Base-by-base conservation (phyloP, 2,329 filamentous ascomycete genomes). In the Lachnellula cervina region DNA sequence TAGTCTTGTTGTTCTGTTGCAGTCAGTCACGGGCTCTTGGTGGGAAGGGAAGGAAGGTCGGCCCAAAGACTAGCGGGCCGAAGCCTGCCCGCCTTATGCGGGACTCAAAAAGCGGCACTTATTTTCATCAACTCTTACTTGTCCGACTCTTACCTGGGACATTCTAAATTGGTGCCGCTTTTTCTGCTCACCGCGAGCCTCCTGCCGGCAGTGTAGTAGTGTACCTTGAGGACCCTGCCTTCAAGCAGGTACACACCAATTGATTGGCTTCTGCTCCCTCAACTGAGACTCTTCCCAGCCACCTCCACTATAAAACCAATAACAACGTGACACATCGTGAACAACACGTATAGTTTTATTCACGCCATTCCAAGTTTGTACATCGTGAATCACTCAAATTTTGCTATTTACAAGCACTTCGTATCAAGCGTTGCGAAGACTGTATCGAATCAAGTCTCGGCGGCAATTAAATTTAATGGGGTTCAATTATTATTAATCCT, bases 261-360 rank as follows among this genome's bases (percentile, higher is more conserved):
- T 51, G 28, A 48, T 37, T 48, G 38, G 23, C 43, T 38, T n/a
- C 25, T 11, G n/a, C 9, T 4, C 34, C 47, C 52, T 50, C 40
- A 35, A 50, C 28, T 4, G 28, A 32, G 28, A 32, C 28, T 32
- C 7, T 32, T 48, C 54, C 54, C 54, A 52, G 54, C 54, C 54
- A 52, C 40, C 49, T 45, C 8, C 16, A 21, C 49, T 51, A 43
- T 35, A 51, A 51, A 28, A 35, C 49, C 37, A 51, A 51, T 51
- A 51, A 43, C 37, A 43, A 14, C 17, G 25, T 32, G 49, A 37
- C 21, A n/a, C 28, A 32, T 4, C 28, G 28, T 4, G 9, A 28
- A 25, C 38, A 17, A 44, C 49, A 37, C 49, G 21, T 28, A 11
- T 16, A 38, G 7, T 5, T 23, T 47, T 28, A 34, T 51, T 51